Base-by-base conservation (phyloP, 2,329 filamentous ascomycete species). In the Pseudogymnoascus sp. region DNA sequence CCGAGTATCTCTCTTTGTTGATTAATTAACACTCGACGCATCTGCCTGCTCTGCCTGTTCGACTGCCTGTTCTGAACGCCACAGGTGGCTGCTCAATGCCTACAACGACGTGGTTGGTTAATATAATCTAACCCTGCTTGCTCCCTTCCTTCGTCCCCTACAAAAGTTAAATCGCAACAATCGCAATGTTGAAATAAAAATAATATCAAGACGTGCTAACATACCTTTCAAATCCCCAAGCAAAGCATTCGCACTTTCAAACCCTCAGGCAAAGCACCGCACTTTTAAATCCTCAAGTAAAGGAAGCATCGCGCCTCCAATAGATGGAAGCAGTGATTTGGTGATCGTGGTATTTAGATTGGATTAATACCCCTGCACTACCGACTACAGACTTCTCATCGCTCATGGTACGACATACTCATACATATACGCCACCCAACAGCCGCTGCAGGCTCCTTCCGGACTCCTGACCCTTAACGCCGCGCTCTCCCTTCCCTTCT, bases 351-450 rank as follows among this genome's bases (percentile, higher is more conserved):
- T 46, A 46, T 46, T 46, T 22, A 10, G 7, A 22, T 43, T 12
- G 40, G 40, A 19, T 43, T 43, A 12, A 11, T n/a, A 10, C 40
- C 41, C 41, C 41, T 14, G 22, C 12, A 41, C 10, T 46, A 46
- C 41, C 22, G 22, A 33, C 50, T 33, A 19, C 50, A 26, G 12
- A 26, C 24, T 26, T 28, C 43, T 53, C 43, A 53, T 53, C 24
- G 24, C 24, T 53, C 43, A 56, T 56, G 28, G 50, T 56, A 56
- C 28, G 50, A 56, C 50, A 56, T 56, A 56, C 50, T 56, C 50
- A 56, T 56, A 56, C 50, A 56, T 56, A 56, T 31, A 56, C 46
- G 46, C 46, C 46, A 33, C 14, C 43, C 19, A 24, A 16, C 43
- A 53, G 16, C 50, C 50, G 50, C 50, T 56, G 5, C 28, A 56